Evolutionary conservation across 176 grass and related monocot genomes (phyloP).

Genomic region (Ensete glaucum): DNA sequence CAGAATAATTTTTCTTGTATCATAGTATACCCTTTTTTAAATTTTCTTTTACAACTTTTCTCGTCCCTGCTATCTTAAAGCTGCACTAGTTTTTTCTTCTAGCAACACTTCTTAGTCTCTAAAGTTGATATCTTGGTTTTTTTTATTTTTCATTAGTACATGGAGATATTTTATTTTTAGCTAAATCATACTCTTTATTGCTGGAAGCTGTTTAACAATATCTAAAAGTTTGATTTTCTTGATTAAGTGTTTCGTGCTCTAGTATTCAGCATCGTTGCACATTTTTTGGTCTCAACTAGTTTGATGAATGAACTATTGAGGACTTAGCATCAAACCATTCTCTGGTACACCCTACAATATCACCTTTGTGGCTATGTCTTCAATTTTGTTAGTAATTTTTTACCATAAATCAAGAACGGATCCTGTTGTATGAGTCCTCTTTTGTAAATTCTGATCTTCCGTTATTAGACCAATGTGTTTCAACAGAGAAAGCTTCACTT

Average conservation of each 20-base stretch:
- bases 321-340: not conserved
- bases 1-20: too few species aligned
- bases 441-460: not conserved
- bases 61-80: too few species aligned
- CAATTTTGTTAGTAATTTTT: not conserved
- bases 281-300: not conserved
- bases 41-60: too few species aligned
- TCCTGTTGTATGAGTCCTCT: not conserved
- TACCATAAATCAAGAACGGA: not conserved
- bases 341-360: not conserved
- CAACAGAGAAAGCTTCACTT: not conserved
- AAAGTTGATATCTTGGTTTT: not conserved
- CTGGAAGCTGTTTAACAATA: not conserved
- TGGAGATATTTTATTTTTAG: not conserved
- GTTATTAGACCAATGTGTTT: not conserved
- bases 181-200: not conserved
- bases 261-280: too few species aligned
- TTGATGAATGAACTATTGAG: not conserved
- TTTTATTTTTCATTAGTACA: not conserved
- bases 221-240: not conserved
- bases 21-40: too few species aligned
- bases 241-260: not conserved
- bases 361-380: not conserved
- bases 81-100: too few species aligned
- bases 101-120: too few species aligned